phyloP scores from a whole-genome alignment of 2,329 filamentous ascomycete genomes.

The Colletotrichum sp. region DNA sequence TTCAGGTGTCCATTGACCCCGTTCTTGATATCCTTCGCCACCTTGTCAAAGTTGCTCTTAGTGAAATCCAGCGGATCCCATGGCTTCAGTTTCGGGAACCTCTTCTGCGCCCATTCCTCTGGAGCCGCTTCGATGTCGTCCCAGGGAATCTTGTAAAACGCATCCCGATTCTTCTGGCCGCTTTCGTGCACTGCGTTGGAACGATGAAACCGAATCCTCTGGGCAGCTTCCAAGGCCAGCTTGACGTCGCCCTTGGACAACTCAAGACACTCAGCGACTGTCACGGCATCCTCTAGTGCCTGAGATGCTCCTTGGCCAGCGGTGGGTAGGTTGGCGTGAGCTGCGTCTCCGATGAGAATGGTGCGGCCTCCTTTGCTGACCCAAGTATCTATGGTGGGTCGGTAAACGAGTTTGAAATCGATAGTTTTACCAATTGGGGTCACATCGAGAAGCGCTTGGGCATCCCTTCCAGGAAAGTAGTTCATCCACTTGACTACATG shows the following conservation, averaged over 20 bases:
- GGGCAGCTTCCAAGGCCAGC: conserved; percentile 46
- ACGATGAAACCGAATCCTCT: conserved; percentile 51
- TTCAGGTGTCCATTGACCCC: background rate
- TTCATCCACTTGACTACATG: conserved; percentile 56
- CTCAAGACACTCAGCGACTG: background rate
- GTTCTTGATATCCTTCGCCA: background rate
- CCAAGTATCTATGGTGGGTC: background rate
- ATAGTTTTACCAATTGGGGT: background rate
- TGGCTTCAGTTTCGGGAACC: background rate
- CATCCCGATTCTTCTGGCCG: background rate
- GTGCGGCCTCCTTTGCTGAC: background rate
- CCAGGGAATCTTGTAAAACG: background rate
- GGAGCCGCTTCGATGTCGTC: background rate
- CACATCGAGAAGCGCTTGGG: conserved; percentile 36
- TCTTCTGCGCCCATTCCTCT: background rate
- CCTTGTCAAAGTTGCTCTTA: background rate
- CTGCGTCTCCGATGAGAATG: background rate
- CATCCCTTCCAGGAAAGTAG: conserved; percentile 61
- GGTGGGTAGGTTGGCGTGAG: background rate
- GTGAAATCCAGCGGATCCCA: background rate
- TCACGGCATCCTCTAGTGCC: background rate
- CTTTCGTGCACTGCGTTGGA: conserved; percentile 14
- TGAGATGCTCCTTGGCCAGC: background rate
- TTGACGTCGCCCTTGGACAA: conserved; percentile 30
- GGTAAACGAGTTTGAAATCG: background rate